Evolutionary conservation across 75 land plant genomes (phyloP).

Genomic region (Picea glauca): DNA sequence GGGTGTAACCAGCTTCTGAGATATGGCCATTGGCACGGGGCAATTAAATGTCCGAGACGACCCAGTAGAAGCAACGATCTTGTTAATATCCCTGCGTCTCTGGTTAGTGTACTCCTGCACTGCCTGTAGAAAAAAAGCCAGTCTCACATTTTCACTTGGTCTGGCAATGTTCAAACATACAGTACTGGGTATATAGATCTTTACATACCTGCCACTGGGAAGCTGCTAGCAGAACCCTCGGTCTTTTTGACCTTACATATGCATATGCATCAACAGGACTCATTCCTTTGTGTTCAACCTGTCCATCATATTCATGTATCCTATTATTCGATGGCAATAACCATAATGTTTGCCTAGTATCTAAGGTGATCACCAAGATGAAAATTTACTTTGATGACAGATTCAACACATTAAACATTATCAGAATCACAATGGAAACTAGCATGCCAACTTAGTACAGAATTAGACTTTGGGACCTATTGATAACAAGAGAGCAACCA

Average conservation of each 20-base stretch:
- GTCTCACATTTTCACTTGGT: background rate
- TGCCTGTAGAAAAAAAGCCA: conserved; percentile 1
- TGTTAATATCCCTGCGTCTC: background rate
- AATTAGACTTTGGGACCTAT: background rate
- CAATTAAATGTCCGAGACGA: background rate
- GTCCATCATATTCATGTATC: background rate
- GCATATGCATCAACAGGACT: conserved; percentile 65
- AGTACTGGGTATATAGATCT: background rate
- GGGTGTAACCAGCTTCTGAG: background rate
- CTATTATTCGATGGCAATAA: background rate
- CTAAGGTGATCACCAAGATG: background rate
- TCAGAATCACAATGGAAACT: background rate
- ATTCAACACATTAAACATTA: background rate
- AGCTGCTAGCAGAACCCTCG: conserved; percentile 80
- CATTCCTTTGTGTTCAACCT: conserved; percentile 85
- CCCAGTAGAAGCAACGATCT: too few species aligned
- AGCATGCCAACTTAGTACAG: background rate
- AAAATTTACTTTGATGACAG: background rate
- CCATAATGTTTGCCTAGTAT: background rate
- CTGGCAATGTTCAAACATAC: background rate
- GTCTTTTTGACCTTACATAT: conserved; percentile 73
- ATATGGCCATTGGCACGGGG: background rate
- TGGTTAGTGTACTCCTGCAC: conserved; percentile 1
- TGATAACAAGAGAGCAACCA: background rate
- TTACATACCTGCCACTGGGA: conserved; percentile 84